A percentile compares a stretch with the other conserved stretches of the same genome.
phyloP scores from a whole-genome alignment of 192 early-diverging fungal species.

The Coemansia pectinata region DNA sequence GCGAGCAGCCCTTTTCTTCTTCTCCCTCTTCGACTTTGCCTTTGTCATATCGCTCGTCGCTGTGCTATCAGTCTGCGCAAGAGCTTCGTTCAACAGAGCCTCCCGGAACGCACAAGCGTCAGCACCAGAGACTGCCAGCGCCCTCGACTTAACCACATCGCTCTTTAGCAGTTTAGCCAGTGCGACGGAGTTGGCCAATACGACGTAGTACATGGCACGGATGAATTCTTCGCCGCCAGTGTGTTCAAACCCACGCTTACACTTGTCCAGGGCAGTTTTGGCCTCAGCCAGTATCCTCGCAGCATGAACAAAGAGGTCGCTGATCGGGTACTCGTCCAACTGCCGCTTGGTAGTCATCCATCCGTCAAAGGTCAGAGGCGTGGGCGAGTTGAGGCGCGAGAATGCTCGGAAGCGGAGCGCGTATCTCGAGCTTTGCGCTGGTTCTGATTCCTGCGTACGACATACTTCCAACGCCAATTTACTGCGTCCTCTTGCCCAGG shows the following conservation, averaged over 20 bases:
- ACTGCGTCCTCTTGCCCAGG: slow-evolving; percentile 20
- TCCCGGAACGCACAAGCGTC: slow-evolving; percentile 11
- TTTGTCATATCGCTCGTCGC: background rate
- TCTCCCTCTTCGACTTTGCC: slow-evolving; percentile 13
- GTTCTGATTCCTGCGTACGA: slow-evolving; percentile 9
- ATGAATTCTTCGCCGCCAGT: slow-evolving; percentile 3
- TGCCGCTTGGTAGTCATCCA: slow-evolving; percentile 25
- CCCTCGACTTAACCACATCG: background rate
- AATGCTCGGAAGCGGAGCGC: slow-evolving; percentile 41
- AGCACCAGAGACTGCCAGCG: slow-evolving; percentile 13
- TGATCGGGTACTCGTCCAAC: slow-evolving; percentile 25
- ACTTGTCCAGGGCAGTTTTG: slow-evolving; percentile 1
- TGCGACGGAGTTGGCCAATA: slow-evolving; percentile 25
- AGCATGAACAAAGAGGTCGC: slow-evolving; percentile 37
- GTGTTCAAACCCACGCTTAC: background rate
- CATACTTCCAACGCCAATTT: slow-evolving; percentile 10
- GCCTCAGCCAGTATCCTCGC: slow-evolving; percentile 9
- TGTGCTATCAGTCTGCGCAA: background rate
- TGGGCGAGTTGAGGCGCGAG: slow-evolving; percentile 37
- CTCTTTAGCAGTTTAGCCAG: slow-evolving; percentile 17
- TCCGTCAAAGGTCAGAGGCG: slow-evolving; percentile 25
- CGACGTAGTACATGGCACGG: slow-evolving; percentile 13
- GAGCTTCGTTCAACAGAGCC: background rate
- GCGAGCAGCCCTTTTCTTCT: slow-evolving; percentile 18
- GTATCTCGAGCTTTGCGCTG: slow-evolving; percentile 19